A percentile compares a stretch with the other conserved stretches of the same genome.
Conservation (phyloP, 2,329 filamentous ascomycete species). For the Fusarium scirpi region DNA sequence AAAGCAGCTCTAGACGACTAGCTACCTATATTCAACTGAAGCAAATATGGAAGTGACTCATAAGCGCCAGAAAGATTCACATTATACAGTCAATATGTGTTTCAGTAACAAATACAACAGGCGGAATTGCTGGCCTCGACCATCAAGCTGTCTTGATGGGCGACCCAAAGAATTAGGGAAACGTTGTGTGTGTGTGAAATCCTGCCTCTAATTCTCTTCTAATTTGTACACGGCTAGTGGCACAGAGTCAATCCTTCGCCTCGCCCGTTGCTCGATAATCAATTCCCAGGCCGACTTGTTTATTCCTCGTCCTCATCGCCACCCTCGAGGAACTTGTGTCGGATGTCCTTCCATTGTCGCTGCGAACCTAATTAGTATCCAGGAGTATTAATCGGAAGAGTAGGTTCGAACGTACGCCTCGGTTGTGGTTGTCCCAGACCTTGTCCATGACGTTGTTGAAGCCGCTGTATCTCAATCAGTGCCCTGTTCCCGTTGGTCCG, state of each 20-base stretch:
- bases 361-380: constrained; percentile 56
- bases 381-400: neutral
- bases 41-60: neutral
- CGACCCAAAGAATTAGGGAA: constrained; percentile 26
- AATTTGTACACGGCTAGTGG: constrained; percentile 52
- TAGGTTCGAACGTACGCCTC: constrained; percentile 75
- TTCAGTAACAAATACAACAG: neutral
- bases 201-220: constrained; percentile 48
- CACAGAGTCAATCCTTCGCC: constrained; percentile 43
- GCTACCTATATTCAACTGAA: neutral
- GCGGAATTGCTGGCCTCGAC: neutral
- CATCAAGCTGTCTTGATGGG: neutral
- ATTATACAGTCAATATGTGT: constrained; percentile 4
- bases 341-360: constrained; percentile 99
- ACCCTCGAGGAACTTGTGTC: constrained; percentile 83
- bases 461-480: constrained; percentile 67
- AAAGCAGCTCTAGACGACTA: neutral
- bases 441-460: constrained; percentile 86
- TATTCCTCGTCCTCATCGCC: constrained; percentile 62
- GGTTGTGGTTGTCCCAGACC: constrained; percentile 92
- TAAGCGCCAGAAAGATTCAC: constrained; percentile 6
- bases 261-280: constrained; percentile 36
- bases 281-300: constrained; percentile 17
- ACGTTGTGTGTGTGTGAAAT: constrained; percentile 37
- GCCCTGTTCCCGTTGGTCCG: constrained; percentile 37